Conservation (phyloP, 106 monocot species). For the Dendrobium catenatum region DNA sequence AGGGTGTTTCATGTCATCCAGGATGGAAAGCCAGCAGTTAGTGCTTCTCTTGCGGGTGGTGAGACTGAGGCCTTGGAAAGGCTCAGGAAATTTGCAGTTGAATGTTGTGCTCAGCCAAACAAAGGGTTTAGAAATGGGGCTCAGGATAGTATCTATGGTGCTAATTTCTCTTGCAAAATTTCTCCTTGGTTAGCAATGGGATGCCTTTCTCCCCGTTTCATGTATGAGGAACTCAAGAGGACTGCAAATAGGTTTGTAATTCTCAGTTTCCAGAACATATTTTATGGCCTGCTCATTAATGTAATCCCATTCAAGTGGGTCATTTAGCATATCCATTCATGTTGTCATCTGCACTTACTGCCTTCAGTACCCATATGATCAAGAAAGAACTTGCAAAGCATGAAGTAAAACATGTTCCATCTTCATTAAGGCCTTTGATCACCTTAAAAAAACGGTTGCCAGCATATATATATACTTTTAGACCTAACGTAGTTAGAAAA, state of each 20-base stretch:
- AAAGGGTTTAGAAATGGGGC: constrained; percentile 31
- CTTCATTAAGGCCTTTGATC: neutral
- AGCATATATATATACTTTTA: neutral
- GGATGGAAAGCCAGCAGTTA: constrained; percentile 58
- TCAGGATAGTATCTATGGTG: constrained; percentile 84
- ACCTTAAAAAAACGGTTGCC: neutral
- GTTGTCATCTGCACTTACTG: neutral
- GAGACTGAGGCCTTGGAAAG: constrained; percentile 87
- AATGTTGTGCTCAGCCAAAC: constrained; percentile 61
- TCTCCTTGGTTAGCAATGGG: constrained; percentile 95
- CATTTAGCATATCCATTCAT: neutral
- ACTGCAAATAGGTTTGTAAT: constrained; percentile 49
- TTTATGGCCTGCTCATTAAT: neutral
- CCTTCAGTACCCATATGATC: neutral
- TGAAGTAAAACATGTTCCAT: neutral
- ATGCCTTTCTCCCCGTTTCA: constrained; percentile 93
- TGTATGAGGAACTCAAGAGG: constrained; percentile 92
- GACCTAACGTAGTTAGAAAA: too few species aligned
- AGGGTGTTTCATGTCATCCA: constrained; percentile 9
- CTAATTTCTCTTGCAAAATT: constrained; percentile 99
- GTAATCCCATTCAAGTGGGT: neutral
- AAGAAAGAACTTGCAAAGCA: neutral
- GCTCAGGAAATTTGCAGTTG: constrained; percentile 73
- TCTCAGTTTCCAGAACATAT: neutral
- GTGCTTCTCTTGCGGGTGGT: constrained; percentile 72